A percentile compares a stretch with the other conserved stretches of the same genome.
Conservation (phyloP, 306 rosid species). For the Glycyrrhiza uralensis region DNA sequence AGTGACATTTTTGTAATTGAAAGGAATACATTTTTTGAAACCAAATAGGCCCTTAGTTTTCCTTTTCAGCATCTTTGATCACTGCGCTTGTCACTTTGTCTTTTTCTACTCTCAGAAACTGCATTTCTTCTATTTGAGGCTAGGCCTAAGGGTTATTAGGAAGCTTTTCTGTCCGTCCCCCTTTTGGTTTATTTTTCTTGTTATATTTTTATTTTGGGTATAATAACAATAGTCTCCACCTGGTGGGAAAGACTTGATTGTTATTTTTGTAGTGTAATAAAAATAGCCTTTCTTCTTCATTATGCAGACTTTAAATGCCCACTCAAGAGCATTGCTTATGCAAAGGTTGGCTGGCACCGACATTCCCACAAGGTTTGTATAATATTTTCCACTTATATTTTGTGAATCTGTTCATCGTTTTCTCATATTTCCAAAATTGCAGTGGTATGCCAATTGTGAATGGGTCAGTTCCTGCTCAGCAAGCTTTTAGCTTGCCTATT, state of each 20-base stretch:
- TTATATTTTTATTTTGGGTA: background rate
- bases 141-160: background rate
- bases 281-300: background rate
- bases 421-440: conserved; percentile 29
- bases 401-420: background rate
- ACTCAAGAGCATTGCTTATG: conserved; percentile 94
- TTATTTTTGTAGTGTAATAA: background rate
- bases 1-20: background rate
- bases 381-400: background rate
- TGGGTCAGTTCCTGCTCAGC: conserved; percentile 66
- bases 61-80: background rate
- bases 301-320: conserved; percentile 89
- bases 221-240: background rate
- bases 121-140: background rate
- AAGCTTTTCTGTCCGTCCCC: background rate
- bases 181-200: background rate
- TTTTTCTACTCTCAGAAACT: background rate
- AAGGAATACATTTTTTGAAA: background rate
- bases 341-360: conserved; percentile 92
- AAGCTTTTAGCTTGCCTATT: conserved; percentile 52
- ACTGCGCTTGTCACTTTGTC: background rate
- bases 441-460: conserved; percentile 73
- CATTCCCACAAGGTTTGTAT: conserved; percentile 68
- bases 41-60: background rate
- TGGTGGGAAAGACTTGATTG: too few relatives aligned